Base-by-base conservation (phyloP, 805 yeast species). In the Henningerozyma blattae region DNA sequence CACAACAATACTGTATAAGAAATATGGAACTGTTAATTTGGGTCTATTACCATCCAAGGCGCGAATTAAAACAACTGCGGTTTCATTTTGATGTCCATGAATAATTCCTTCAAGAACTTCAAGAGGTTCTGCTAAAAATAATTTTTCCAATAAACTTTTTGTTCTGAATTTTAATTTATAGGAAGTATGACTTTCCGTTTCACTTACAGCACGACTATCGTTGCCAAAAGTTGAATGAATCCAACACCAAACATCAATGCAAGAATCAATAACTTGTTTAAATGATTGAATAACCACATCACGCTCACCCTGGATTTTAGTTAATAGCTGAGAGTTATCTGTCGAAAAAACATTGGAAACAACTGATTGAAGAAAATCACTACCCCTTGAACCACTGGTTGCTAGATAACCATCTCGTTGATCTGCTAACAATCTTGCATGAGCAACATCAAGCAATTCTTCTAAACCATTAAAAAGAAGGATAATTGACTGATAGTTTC, bases 1-100 rank as follows among this genome's bases (percentile, higher is more conserved):
- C 26, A 35, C 28, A 6, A 54, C 43, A 12, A 54, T 34, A 15
- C 57, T 47, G 24, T 70, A 65, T 43, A 83, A 62, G 4, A 86
- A 58, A 44, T 71, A 68, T 0, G 93, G 87, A 12, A 85, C 59
- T 0, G 93, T 80, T 4, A 72, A 46, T 36, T 75, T 81, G 0
- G 94, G 81, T 42, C 82, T 72, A 6, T 94, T 80, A 1, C 91
- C 89, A 56, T 87, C 95, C 32, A 87, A 58, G 2, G 81, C 77
- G 51, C 82, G 85, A 10, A 74, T 61, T 5, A 68, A 46, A 6
- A 53, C 43, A 18, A 45, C 44, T 4, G 47, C 40, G 18, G 40
- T 39, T 5, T 52, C 45, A 14, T 46, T 44, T 4, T 40, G 41
- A 15, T 54, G 56, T 9, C 56, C 46, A 14, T 52, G 51, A 14